Evolutionary conservation across 179 eudicot species (phyloP), one percentile per base, ranked within the genome.

Genomic region (Beta lomatogona): DNA sequence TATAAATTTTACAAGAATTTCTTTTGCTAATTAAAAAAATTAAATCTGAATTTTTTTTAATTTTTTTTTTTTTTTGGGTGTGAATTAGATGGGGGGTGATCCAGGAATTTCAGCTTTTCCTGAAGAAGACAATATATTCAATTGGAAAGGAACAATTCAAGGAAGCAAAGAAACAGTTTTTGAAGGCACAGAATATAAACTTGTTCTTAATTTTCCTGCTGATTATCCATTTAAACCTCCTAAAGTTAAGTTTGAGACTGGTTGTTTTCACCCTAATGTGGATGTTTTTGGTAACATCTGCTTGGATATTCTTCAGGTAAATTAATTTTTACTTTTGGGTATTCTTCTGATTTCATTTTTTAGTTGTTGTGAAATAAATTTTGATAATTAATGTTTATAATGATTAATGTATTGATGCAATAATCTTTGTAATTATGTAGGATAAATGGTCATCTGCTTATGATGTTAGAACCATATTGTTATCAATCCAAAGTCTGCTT

Each of bases 381-480:
- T 36, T 36, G 41, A 36, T 1, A 36, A 36, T 36, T 36, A 36
- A 25, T 25, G 28, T 25, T 25, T 25, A 25, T 25, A 25, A 28
- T 41, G 66, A 31, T 48, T 64, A 41, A 50, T 10, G 3, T 13
- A 5, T 16, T n/a, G 25, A 52, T 52, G 14, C 0, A 36, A 11
- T 41, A 31, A 15, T 61, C 4, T 65, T 22, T 6, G 70, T 52
- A 48, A 28, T 18, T 60, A 45, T 77, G 65, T 59, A 95, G 97
- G 97, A 94, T 73, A 94, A 94, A 72, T 96, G 99, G 99, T 94
- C 99, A 73, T 94, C 99, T 73, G 99, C 99, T 58, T 96, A 96
- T 85, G 98, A 94, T 85, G 98, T 94, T 63, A 92, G 99, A 76
- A 92, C 96, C 12, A 90, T 96, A 77, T 87, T 96, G 81, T 82